Evolutionary conservation across 1,284 basidiomycete genomes (phyloP), one percentile per base, ranked within the genome.

Genomic region (Wallemia mellicola): DNA sequence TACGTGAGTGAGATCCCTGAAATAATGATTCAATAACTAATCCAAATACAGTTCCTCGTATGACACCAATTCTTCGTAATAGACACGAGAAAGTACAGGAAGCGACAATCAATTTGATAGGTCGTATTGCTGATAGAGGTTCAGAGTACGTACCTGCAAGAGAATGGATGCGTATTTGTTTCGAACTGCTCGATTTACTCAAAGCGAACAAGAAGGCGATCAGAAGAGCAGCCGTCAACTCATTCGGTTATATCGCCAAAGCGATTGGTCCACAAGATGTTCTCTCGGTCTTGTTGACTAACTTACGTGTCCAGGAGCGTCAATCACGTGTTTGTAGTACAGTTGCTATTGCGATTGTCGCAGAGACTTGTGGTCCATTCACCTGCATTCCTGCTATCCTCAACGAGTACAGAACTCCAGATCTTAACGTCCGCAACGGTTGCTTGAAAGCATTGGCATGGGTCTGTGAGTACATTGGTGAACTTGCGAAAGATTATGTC

Each of bases 131-230:
- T 61, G 94, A 99, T 80, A 87, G 94, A 69, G 94, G 94, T 62
- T 88, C 94, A 38, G 94, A 98, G 72, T 96, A 88, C 63, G 94
- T 98, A 0, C 89, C 89, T 27, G 92, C 94, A 24, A 80, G 92
- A 67, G 94, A 98, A 72, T 98, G 92, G 92, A 98, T 99, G 94
- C 83, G 94, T 67, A 99, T 99, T 70, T 98, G 94, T 70, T 98
- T 98, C 71, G 94, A 99, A 71, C 74, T 99, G 38, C 78, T 99
- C 58, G 94, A 98, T 67, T 75, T 99, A 54, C 77, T 99, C 66
- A 98, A 98, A 71, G 94, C 94, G 7, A 94, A 99, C 74, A 98
- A 98, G 75, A 95, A 95, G 73, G 91, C 86, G 32, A 98, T 98
- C 67, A 83, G 94, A 60, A 86, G 92, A 70, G 94, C 94, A 0